phyloP scores from a whole-genome alignment of 129 eudicot genomes.

The Artemisia argyi region DNA sequence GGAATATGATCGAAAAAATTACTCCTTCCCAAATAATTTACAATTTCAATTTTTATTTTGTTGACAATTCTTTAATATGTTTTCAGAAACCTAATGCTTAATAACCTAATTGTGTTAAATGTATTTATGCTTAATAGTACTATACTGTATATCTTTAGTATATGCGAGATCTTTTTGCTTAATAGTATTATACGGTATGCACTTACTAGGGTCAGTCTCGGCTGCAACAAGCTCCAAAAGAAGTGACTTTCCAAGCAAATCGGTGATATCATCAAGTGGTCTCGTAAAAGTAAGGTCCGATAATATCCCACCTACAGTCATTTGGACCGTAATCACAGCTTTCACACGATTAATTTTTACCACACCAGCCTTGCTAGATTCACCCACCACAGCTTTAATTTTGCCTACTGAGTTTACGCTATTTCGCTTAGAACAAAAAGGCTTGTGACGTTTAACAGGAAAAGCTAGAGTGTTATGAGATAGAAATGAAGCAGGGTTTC shows the following conservation, averaged over 20 bases:
- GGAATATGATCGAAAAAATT: no score
- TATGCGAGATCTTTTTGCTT: no score
- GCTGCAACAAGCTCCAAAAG: slow-evolving; percentile 67
- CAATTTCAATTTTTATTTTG: no score
- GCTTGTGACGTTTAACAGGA: not conserved
- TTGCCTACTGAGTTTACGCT: not conserved
- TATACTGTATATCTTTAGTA: no score
- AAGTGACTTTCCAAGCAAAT: slow-evolving; percentile 61
- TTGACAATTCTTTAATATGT: no score
- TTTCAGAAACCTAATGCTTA: no score
- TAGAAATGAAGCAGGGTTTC: slow-evolving; percentile 7
- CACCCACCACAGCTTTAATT: not conserved
- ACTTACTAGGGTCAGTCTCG: slow-evolving; percentile 61
- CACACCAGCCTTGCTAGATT: not conserved
- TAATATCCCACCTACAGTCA: slow-evolving; percentile 46
- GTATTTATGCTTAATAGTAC: no score
- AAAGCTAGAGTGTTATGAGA: slow-evolving; percentile 1
- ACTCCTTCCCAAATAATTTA: no score
- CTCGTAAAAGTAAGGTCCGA: slow-evolving; percentile 34
- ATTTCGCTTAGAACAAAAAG: not conserved
- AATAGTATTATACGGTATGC: no score
- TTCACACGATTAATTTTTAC: slow-evolving; percentile 23
- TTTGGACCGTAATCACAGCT: slow-evolving; percentile 51
- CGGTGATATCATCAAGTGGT: slow-evolving; percentile 45
- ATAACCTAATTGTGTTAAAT: no score